phyloP scores from a whole-genome alignment of 495 filamentous ascomycete species.

The Penicillium cataractarum region DNA sequence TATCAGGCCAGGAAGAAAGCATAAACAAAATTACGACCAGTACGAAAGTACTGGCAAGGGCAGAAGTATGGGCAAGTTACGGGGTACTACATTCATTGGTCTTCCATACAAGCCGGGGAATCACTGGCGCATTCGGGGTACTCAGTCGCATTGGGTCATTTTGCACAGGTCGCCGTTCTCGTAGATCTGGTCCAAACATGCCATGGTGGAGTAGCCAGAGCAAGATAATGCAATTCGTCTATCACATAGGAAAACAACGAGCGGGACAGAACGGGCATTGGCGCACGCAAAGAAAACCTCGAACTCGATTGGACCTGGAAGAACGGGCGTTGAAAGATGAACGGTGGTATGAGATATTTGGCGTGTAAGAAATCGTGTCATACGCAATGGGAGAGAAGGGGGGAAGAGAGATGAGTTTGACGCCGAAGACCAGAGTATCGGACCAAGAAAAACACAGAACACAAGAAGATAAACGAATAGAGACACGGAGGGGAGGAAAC shows the following conservation, averaged over 20 bases:
- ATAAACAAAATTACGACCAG: not conserved
- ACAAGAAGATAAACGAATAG: conserved; percentile 10
- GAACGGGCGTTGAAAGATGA: not conserved
- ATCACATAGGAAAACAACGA: conserved; percentile 15
- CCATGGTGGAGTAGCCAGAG: conserved; percentile 35
- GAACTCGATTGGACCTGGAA: conserved; percentile 23
- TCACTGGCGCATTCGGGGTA: not conserved
- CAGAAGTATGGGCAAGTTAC: not conserved
- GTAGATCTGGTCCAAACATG: conserved; percentile 15
- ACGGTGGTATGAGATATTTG: conserved; percentile 41
- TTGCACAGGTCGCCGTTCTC: not conserved
- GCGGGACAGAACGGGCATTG: conserved; percentile 5
- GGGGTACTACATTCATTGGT: no score
- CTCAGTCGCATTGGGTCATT: not conserved
- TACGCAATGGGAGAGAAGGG: conserved; percentile 37
- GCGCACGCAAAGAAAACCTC: conserved; percentile 7
- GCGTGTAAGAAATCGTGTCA: conserved; percentile 46
- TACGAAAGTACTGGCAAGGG: not conserved
- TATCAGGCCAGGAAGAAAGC: not conserved
- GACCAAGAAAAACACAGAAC: conserved; percentile 23
- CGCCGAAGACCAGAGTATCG: conserved; percentile 8
- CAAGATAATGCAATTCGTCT: conserved; percentile 35
- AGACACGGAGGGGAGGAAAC: conserved; percentile 14
- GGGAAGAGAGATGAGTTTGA: conserved; percentile 2
- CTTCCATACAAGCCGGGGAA: not conserved